Conservation (phyloP, 192 early-diverging fungal genomes). For the Entomortierella lignicola region DNA sequence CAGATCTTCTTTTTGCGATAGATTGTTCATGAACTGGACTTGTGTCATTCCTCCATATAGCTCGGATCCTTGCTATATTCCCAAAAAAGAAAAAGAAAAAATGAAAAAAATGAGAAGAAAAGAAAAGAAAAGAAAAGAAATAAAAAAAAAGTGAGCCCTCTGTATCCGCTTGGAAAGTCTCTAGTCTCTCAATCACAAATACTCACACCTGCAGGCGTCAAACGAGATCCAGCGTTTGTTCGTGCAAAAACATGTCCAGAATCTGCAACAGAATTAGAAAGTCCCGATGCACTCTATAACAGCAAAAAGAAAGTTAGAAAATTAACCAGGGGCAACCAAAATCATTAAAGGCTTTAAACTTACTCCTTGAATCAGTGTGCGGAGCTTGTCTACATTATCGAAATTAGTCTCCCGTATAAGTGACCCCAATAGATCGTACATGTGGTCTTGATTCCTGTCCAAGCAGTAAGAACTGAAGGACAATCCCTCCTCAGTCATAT, state of each 20-base stretch:
- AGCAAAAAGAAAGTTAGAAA: too few species aligned
- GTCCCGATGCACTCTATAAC: slow-evolving; percentile 70
- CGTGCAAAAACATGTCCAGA: slow-evolving; percentile 88
- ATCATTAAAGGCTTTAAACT: slow-evolving; percentile 2
- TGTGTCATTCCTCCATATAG: slow-evolving; percentile 73
- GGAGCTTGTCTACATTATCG: slow-evolving; percentile 75
- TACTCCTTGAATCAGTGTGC: slow-evolving; percentile 77
- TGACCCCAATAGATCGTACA: slow-evolving; percentile 81
- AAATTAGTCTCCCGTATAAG: slow-evolving; percentile 79
- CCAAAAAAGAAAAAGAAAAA: not conserved
- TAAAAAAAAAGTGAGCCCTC: not conserved
- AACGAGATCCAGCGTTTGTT: slow-evolving; percentile 71
- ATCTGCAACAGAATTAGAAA: slow-evolving; percentile 84
- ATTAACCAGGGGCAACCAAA: too few species aligned
- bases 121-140: not conserved
- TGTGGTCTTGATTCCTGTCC: slow-evolving; percentile 76
- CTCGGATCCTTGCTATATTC: slow-evolving; percentile 49
- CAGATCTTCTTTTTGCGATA: slow-evolving; percentile 75
- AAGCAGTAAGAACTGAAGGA: slow-evolving; percentile 74
- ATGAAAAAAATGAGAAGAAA: not conserved
- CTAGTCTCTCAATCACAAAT: not conserved
- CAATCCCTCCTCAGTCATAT: slow-evolving; percentile 73
- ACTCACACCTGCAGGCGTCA: slow-evolving; percentile 67
- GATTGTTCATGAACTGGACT: slow-evolving; percentile 82
- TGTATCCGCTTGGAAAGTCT: too few species aligned